Evolutionary conservation across 2,329 filamentous ascomycete species (phyloP).

Genomic region (Cladophialophora carrionii): DNA sequence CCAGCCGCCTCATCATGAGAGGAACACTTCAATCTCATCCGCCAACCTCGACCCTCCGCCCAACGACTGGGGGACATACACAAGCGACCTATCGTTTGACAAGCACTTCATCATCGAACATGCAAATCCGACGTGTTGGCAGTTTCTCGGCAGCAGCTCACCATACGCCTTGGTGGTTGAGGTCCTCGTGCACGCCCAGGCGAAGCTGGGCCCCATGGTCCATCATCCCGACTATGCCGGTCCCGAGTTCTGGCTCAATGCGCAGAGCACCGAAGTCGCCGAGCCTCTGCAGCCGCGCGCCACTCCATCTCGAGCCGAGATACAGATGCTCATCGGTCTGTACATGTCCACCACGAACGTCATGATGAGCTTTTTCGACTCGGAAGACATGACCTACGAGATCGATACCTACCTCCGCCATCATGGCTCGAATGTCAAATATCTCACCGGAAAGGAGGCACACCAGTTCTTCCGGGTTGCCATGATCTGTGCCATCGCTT

Average conservation of each 20-base stretch:
- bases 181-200: conserved; percentile 38
- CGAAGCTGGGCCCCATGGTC: conserved; percentile 36
- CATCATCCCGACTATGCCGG: conserved; percentile 37
- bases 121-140: conserved; percentile 39
- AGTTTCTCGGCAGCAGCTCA: conserved; percentile 39
- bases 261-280: conserved; percentile 32
- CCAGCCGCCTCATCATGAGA: conserved; percentile 25
- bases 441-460: conserved; percentile 38
- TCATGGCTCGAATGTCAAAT: conserved; percentile 31
- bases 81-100: conserved; percentile 38
- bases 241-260: conserved; percentile 37
- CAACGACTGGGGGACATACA: conserved; percentile 36
- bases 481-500: conserved; percentile 44
- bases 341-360: conserved; percentile 42
- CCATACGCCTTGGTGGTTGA: conserved; percentile 38
- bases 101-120: conserved; percentile 39
- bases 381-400: conserved; percentile 36
- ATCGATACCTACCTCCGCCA: conserved; percentile 38
- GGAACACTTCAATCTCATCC: conserved; percentile 25
- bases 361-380: conserved; percentile 41
- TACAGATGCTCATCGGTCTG: conserved; percentile 39
- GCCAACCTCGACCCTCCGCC: conserved; percentile 23
- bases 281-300: conserved; percentile 31
- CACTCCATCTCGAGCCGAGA: conserved; percentile 32
- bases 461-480: conserved; percentile 43